Evolutionary conservation across 495 filamentous ascomycete genomes (phyloP).

Genomic region (Apodospora peruviana): DNA sequence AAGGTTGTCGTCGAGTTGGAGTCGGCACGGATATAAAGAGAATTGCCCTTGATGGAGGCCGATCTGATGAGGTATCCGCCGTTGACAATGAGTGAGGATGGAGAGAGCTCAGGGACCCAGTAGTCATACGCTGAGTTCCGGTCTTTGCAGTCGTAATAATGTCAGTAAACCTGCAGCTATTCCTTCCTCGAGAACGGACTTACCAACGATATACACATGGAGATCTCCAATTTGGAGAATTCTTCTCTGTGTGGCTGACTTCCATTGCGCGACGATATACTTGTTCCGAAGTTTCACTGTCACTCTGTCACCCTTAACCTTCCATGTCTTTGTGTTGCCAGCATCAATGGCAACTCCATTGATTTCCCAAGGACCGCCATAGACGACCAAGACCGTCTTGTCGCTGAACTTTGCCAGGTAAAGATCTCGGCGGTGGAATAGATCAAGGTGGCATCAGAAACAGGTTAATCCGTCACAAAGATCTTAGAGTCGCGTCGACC

Average conservation of each 20-base stretch:
- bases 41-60: slow-evolving; percentile 44
- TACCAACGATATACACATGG: slow-evolving; percentile 47
- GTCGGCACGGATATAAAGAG: slow-evolving; percentile 60
- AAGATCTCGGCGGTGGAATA: slow-evolving; percentile 77
- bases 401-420: slow-evolving; percentile 43
- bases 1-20: slow-evolving; percentile 59
- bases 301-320: slow-evolving; percentile 22
- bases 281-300: neutral
- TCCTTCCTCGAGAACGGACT: too few relatives aligned
- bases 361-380: slow-evolving; percentile 61
- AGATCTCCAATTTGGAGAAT: slow-evolving; percentile 49
- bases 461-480: slow-evolving; percentile 67
- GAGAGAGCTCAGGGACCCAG: slow-evolving; percentile 56
- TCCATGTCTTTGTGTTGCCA: slow-evolving; percentile 48
- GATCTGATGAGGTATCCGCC: slow-evolving; percentile 72
- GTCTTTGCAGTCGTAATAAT: slow-evolving; percentile 36
- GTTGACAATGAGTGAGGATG: slow-evolving; percentile 54
- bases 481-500: slow-evolving; percentile 69
- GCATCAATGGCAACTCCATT: slow-evolving; percentile 61
- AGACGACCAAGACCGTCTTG: slow-evolving; percentile 58
- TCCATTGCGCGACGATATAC: slow-evolving; percentile 8
- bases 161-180: too few relatives aligned
- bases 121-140: slow-evolving; percentile 73
- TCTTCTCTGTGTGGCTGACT: neutral
- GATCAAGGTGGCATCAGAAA: slow-evolving; percentile 57